Base-by-base conservation (phyloP, 768 basidiomycete genomes). In the Termitomyces sp. region DNA sequence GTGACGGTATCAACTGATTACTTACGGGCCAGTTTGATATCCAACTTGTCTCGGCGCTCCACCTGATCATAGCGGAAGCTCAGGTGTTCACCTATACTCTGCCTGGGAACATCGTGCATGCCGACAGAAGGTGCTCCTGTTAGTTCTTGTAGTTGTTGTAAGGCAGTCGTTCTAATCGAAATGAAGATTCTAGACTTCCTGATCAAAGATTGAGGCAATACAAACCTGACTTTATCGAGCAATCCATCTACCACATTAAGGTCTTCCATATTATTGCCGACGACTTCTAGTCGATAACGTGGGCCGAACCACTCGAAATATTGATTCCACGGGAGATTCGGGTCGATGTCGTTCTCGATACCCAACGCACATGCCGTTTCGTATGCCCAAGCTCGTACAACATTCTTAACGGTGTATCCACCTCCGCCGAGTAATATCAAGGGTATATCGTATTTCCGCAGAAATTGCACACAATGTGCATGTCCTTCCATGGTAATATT, bases 231-330 rank as follows among this genome's bases (percentile, higher is more conserved):
- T 63, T 78, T 78, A 56, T 96, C 87, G 34, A 98, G 71, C 28
- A 90, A 89, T 10, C 82, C 83, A 62, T 95, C 89, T 60, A 80
- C 82, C 57, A 86, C 71, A 67, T 98, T 99, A 64, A 91, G 73
- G 65, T 98, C 93, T 59, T 97, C 94, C 89, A 96, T 92, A 66
- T 98, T 98, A 65, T 89, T 98, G 60, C 82, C 79, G 25, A 85
- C 79, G 1, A 99, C 95, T 66, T 98, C 95, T 37, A 99, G 77
- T 59, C 94, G 79, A 71, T 95, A 99, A 59, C 94, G 77, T 16
- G 96, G 96, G 0, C 95, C 97, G 68, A 95, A 98, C 87, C 94
- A 99, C 70, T 98, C 96, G 67, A 98, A 91, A 69, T 94, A 96
- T 62, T 86, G 83, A 70, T 87, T 91, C 84, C 85, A 93, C 1